Percentiles rank a stretch among this genome's conserved stretches.
phyloP scores from a whole-genome alignment of 495 filamentous ascomycete genomes.

The Lichenothelia convexa region DNA sequence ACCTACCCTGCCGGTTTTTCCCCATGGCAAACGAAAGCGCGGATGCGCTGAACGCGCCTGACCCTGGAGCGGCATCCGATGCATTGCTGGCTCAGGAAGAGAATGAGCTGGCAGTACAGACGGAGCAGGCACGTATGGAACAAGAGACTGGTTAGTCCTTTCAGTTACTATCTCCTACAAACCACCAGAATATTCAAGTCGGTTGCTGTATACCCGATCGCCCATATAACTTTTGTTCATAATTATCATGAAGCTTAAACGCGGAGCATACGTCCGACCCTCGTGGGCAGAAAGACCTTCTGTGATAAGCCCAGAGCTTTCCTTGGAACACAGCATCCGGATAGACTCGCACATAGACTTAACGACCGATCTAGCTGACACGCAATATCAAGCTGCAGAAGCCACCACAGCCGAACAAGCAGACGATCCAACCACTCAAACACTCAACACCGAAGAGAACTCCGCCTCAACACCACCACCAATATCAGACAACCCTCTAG shows the following conservation, averaged over 20 bases:
- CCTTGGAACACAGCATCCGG: too few species aligned
- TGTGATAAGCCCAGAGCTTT: too few species aligned
- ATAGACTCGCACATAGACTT: not conserved
- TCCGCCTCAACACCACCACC: constrained; percentile 34
- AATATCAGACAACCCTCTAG: constrained; percentile 63
- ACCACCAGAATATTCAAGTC: too few species aligned
- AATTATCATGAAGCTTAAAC: too few species aligned
- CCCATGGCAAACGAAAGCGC: constrained; percentile 32
- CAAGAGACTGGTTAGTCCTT: too few species aligned
- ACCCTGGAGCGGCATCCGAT: constrained; percentile 8
- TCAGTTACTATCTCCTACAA: too few species aligned
- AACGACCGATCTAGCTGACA: not conserved
- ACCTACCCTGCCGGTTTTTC: too few species aligned
- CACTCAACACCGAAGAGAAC: constrained; percentile 24
- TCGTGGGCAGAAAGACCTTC: too few species aligned
- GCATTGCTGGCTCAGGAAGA: constrained; percentile 8
- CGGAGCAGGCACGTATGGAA: not conserved
- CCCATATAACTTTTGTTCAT: too few species aligned
- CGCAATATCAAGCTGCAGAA: constrained; percentile 3
- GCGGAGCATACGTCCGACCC: too few species aligned
- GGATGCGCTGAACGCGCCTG: constrained; percentile 6
- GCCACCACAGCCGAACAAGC: constrained; percentile 9
- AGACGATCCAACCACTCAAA: constrained; percentile 32
- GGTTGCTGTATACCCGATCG: too few species aligned
- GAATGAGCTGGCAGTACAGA: constrained; percentile 6